Conservation (phyloP, 164 flowering plant genomes). For the Annona cherimola region DNA sequence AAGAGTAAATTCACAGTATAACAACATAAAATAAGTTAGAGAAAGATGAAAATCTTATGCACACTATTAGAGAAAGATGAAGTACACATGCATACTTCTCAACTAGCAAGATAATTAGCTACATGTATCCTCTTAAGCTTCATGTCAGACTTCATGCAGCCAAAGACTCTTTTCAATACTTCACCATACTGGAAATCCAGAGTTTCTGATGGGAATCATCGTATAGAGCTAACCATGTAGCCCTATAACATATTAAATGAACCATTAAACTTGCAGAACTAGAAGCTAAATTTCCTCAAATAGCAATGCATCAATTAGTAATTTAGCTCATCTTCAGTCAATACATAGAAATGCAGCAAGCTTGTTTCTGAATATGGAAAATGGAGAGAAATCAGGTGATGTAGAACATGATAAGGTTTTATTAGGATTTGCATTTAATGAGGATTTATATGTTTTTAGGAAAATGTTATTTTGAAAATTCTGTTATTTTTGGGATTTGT, state of each 20-base stretch:
- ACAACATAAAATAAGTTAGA: background rate
- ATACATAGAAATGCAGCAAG: background rate
- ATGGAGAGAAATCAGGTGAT: background rate
- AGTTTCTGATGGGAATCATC: background rate
- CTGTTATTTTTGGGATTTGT: no score
- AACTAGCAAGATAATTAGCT: background rate
- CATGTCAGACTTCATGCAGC: background rate
- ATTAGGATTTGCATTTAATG: no score
- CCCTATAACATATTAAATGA: background rate
- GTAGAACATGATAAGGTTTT: no score
- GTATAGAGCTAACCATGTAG: background rate
- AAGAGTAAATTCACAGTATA: constrained; percentile 9
- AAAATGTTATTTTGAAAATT: no score
- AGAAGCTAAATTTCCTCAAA: background rate
- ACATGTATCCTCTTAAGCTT: background rate
- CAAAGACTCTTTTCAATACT: background rate
- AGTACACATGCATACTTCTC: background rate
- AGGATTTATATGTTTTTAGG: no score
- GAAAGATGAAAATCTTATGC: background rate
- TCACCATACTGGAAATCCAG: background rate
- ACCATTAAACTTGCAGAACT: background rate
- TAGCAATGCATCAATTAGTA: background rate
- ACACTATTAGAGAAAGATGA: background rate
- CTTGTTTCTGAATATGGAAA: background rate
- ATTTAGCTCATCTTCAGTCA: background rate